Base-by-base conservation (phyloP, 1,284 basidiomycete species). In the Microbotryomycetes sp. region DNA sequence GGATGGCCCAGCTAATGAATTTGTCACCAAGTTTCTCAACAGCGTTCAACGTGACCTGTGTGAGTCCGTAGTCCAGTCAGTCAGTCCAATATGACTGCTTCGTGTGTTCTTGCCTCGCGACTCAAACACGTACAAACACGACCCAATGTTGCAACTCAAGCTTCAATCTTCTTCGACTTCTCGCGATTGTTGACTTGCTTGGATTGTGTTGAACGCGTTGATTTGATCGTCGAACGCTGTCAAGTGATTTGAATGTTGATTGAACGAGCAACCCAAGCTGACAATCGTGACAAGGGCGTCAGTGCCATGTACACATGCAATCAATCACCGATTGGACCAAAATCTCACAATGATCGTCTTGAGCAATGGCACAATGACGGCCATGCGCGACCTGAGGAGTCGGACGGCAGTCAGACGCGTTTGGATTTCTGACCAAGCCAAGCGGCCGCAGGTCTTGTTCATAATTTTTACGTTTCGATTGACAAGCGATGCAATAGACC, bases 51-150 rank as follows among this genome's bases (percentile, higher is more conserved):
- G 15, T 25, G 3, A 59, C 49, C 67, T 68, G 26, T 23, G 9
- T 5, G 15, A 7, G 26, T 6, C 4, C 6, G 3, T 2, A 12
- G 16, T 4, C 15, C 15, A 23, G n/a, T n/a, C 2, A 22, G 14
- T 23, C 9, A n/a, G 29, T 48, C 19, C 42, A 22, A 14, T 23
- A 16, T 12, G 22, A 19, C 36, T 28, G 7, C 6, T 26, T 12
- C 3, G 54, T 9, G 50, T 29, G 15, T 14, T 15, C 25, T 16
- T 25, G 25, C 15, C 4, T 9, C 29, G 22, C 54, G 45, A 51
- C 60, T 15, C 32, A n/a, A n/a, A n/a, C n/a, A n/a, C n/a, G n/a
- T n/a, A 63, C 66, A 49, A 49, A 58, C 30, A 68, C 64, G 31
- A 63, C 45, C 61, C 63, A 65, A 47, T 56, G 50, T 15, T 31